Evolutionary conservation across 352 stramenopile species (phyloP), one percentile per base, ranked within the genome.

Genomic region (Phytopythium aichiense): DNA sequence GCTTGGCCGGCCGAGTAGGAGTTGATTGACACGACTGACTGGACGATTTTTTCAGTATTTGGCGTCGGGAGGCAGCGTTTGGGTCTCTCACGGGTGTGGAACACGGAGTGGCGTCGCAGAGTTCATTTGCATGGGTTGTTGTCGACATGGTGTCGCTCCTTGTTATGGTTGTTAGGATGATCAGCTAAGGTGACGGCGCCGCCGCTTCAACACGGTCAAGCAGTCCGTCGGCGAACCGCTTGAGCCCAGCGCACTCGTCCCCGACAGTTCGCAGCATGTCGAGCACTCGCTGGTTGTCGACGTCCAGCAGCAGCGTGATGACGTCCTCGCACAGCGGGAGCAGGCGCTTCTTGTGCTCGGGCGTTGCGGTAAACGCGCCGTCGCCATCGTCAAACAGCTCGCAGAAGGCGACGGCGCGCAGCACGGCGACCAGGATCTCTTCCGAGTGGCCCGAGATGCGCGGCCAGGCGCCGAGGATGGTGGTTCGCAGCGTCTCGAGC

Each of bases 401-500:
- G 55, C 81, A 91, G 40, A 84, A 76, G 5, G 81, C 74, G 6
- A 91, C 82, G 30, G 71, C 79, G 59, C 85, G 85, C 55, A 95
- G 64, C 23, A 94, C 72, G 15, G 71, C 81, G 31, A 93, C 74
- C 16, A 91, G 64, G 60, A 95, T 81, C 30, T 79, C 38, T 53
- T 93, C 84, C 0, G 66, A 72, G 55, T 95, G 87, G n/a, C 64
- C 33, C n/a, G 71, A 67, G 46, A 94, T 84, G 16, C 87, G 87
- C 13, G 81, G 74, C 84, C 84, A 95, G 0, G 81, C 81, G 55
- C 69, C 63, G 11, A 86, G 20, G 7, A 95, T 59, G 7, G 80
- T 81, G 35, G 66, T 46, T 1, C 73, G 77, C 33, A 95, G 60
- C 0, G 81, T 78, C 65, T 89, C 61, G 16, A 95, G 72, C 16